phyloP scores from a whole-genome alignment of 257 asterid genomes.

The Solanum pennellii region DNA sequence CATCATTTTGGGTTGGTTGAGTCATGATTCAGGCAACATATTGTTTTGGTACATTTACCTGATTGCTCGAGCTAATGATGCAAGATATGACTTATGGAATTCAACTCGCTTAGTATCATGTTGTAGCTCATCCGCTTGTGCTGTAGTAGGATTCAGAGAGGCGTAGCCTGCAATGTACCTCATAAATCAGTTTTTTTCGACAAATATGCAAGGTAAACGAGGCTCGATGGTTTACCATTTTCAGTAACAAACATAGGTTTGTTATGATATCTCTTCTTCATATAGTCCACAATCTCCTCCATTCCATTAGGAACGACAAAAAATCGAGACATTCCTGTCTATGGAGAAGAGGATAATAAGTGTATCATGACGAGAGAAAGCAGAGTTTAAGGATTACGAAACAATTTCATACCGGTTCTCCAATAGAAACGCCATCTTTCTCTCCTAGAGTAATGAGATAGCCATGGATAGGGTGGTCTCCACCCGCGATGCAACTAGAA shows the following conservation, averaged over 20 bases:
- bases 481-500: conserved; percentile 29
- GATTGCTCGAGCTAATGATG: conserved; percentile 49
- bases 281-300: conserved; percentile 38
- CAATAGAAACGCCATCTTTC: conserved; percentile 57
- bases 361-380: background rate
- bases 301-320: conserved; percentile 61
- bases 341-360: background rate
- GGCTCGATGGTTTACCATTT: conserved; percentile 33
- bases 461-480: conserved; percentile 51
- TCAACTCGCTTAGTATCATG: conserved; percentile 41
- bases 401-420: conserved; percentile 43
- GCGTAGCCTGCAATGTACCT: conserved; percentile 47
- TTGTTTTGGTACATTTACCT: conserved; percentile 22
- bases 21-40: background rate
- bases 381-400: background rate
- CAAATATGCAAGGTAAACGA: background rate
- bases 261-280: conserved; percentile 50
- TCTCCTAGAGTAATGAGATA: conserved; percentile 24
- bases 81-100: conserved; percentile 44
- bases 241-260: conserved; percentile 63
- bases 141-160: conserved; percentile 14
- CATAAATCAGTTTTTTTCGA: background rate
- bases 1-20: background rate
- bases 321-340: conserved; percentile 42
- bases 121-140: conserved; percentile 2